A percentile compares a stretch with the other conserved stretches of the same genome.
Conservation (phyloP, 192 early-diverging fungal genomes). For the Spizellomyces sp. region DNA sequence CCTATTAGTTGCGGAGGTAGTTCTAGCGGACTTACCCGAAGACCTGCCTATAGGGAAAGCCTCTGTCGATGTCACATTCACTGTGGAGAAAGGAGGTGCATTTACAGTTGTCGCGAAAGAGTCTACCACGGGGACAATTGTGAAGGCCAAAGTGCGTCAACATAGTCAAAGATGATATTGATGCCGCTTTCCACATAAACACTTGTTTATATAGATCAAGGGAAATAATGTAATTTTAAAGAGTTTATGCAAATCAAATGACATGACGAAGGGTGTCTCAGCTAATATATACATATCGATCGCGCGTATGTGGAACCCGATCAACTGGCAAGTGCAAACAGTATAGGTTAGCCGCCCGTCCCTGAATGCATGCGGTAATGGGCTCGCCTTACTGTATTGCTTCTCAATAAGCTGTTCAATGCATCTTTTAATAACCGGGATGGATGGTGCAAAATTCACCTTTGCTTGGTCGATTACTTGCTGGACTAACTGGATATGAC, state of each 20-base stretch:
- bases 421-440: slow-evolving; percentile 80
- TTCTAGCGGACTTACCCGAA: slow-evolving; percentile 57
- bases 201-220: background rate
- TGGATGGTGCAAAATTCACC: slow-evolving; percentile 67
- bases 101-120: slow-evolving; percentile 45
- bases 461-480: slow-evolving; percentile 76
- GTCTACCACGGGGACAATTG: slow-evolving; percentile 11
- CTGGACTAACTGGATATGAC: slow-evolving; percentile 70
- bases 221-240: slow-evolving; percentile 1
- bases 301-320: background rate
- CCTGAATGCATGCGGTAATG: background rate
- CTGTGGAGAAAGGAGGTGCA: slow-evolving; percentile 49
- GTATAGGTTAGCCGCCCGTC: background rate
- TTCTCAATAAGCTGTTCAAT: slow-evolving; percentile 86
- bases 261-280: slow-evolving; percentile 1
- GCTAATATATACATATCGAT: slow-evolving; percentile 36
- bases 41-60: slow-evolving; percentile 46
- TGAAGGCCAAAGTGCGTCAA: slow-evolving; percentile 27
- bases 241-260: background rate
- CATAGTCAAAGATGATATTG: background rate
- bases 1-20: slow-evolving; percentile 67
- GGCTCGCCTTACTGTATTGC: slow-evolving; percentile 59
- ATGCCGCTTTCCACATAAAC: background rate
- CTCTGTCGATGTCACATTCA: slow-evolving; percentile 44
- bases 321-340: slow-evolving; percentile 18